Conservation (phyloP, 352 stramenopile species). For the Globisporangium solare region DNA sequence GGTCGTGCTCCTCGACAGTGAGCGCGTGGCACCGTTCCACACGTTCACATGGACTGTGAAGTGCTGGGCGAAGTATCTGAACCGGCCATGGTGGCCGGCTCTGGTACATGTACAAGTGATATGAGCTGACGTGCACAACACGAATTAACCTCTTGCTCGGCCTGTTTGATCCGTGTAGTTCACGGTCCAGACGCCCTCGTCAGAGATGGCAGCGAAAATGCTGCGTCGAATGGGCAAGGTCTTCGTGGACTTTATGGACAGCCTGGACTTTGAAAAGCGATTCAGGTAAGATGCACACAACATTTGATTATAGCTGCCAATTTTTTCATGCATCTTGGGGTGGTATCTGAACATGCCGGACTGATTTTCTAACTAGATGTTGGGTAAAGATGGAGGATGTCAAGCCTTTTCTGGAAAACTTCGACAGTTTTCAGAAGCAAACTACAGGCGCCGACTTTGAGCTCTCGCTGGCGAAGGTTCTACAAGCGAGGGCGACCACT, state of each 20-base stretch:
- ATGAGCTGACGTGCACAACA: background rate
- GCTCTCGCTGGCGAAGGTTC: constrained; percentile 19
- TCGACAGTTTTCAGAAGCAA: constrained; percentile 18
- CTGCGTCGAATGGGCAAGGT: constrained; percentile 29
- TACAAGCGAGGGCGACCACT: constrained; percentile 30
- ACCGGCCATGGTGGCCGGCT: constrained; percentile 63
- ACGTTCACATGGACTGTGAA: constrained; percentile 70
- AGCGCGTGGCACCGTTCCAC: constrained; percentile 56
- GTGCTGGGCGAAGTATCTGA: constrained; percentile 71
- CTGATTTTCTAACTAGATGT: constrained; percentile 21
- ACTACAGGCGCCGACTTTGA: constrained; percentile 38
- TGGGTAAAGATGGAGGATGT: constrained; percentile 36
- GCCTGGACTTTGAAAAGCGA: background rate
- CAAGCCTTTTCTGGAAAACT: constrained; percentile 27
- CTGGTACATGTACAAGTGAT: constrained; percentile 23
- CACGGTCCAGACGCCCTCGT: constrained; percentile 50
- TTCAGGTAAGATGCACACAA: constrained; percentile 21
- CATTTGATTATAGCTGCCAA: constrained; percentile 18
- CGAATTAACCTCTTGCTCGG: background rate
- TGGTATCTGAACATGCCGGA: background rate
- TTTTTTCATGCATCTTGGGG: constrained; percentile 1
- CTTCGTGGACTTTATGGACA: constrained; percentile 53
- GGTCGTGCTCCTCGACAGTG: constrained; percentile 39
- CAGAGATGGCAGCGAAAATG: constrained; percentile 21
- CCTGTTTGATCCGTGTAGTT: constrained; percentile 23